Evolutionary conservation across 306 rosid species (phyloP).

Genomic region (Ziziphus jujuba): DNA sequence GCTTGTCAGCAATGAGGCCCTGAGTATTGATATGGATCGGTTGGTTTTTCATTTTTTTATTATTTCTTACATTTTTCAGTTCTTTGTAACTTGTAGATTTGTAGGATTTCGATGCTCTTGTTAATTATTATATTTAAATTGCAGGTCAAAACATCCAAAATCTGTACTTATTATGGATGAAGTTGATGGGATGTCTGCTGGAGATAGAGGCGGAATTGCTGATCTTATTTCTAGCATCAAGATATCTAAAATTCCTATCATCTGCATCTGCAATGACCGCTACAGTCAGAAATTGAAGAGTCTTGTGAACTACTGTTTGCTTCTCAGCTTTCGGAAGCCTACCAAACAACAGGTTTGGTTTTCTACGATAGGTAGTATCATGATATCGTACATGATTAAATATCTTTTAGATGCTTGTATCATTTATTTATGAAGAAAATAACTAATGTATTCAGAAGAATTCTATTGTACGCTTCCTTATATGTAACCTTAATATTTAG

Average conservation of each 20-base stretch:
- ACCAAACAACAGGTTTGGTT: conserved; percentile 90
- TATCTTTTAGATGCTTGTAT: too few relatives aligned
- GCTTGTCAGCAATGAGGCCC: conserved; percentile 64
- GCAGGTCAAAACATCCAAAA: conserved; percentile 70
- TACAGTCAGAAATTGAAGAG: conserved; percentile 97
- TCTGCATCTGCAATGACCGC: conserved; percentile 97
- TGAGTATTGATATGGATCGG: conserved; percentile 56
- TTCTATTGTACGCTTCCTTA: background rate
- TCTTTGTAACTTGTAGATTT: conserved; percentile 17
- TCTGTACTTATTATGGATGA: conserved; percentile 97
- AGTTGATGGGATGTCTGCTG: conserved; percentile 99
- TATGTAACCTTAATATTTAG: background rate
- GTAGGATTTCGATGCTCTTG: background rate
- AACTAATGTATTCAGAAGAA: background rate
- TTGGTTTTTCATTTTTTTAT: conserved; percentile 31
- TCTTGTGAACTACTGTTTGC: conserved; percentile 90
- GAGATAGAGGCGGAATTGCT: conserved; percentile 98
- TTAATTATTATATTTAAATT: conserved; percentile 28
- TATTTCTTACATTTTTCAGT: conserved; percentile 25
- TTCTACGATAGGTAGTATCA: too few relatives aligned
- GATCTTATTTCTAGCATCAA: conserved; percentile 94
- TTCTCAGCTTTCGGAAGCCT: conserved; percentile 87
- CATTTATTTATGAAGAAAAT: background rate
- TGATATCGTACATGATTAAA: too few relatives aligned
- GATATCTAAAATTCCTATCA: conserved; percentile 87